Percentiles rank a stretch among this genome's conserved stretches.
phyloP scores from a whole-genome alignment of 2,329 filamentous ascomycete species.

The Clonostachys rhizophaga region DNA sequence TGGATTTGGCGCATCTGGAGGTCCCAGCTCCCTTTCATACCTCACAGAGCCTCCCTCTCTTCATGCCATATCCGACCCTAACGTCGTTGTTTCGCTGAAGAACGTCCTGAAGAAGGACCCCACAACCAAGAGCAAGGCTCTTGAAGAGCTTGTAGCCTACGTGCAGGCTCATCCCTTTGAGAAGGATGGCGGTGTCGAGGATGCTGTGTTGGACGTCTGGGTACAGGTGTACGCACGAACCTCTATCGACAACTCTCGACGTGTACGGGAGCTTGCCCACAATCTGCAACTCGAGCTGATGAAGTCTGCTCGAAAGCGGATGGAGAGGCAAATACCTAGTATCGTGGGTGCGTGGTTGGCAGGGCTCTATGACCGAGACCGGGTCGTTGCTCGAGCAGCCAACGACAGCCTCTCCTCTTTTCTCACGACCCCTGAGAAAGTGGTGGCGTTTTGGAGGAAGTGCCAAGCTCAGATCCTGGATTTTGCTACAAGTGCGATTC shows the following conservation, averaged over 20 bases:
- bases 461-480: slow-evolving; percentile 79
- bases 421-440: slow-evolving; percentile 76
- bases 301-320: slow-evolving; percentile 69
- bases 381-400: slow-evolving; percentile 70
- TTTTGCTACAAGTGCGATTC: slow-evolving; percentile 74
- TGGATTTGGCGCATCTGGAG: slow-evolving; percentile 3
- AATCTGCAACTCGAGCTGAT: slow-evolving; percentile 61
- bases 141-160: slow-evolving; percentile 76
- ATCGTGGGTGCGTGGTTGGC: slow-evolving; percentile 88
- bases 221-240: slow-evolving; percentile 82
- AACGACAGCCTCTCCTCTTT: slow-evolving; percentile 71
- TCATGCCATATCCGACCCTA: slow-evolving; percentile 69
- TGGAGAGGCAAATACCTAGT: slow-evolving; percentile 73
- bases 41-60: slow-evolving; percentile 82
- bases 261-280: slow-evolving; percentile 85
- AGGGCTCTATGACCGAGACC: slow-evolving; percentile 83
- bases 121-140: slow-evolving; percentile 83
- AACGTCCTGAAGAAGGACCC: slow-evolving; percentile 90
- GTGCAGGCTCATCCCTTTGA: slow-evolving; percentile 50
- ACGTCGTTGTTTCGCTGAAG: slow-evolving; percentile 86
- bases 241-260: slow-evolving; percentile 84
- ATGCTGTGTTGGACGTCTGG: slow-evolving; percentile 84
- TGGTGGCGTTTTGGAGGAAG: slow-evolving; percentile 69
- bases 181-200: slow-evolving; percentile 62
- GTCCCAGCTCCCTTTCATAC: slow-evolving; percentile 66